These are phyloP conservation scores for Curvularia eragrostidis DNA, from an alignment of 2,329 filamentous ascomycete genomes.

Conservation along the genomic window DNA sequence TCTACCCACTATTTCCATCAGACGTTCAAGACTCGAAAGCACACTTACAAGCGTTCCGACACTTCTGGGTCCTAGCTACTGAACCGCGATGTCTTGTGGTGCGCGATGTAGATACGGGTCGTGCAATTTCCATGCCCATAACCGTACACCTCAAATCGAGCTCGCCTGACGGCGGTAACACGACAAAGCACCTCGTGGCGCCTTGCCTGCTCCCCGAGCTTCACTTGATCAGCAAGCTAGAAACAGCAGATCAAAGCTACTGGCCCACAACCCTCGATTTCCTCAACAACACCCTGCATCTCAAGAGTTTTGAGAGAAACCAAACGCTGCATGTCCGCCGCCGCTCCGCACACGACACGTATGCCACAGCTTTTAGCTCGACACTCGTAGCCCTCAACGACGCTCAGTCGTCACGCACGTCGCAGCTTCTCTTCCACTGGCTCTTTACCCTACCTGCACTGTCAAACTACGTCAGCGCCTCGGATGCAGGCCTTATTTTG, in stretches of 20 bases:
- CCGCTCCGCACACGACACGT: constrained; percentile 64
- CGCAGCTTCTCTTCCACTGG: constrained; percentile 70
- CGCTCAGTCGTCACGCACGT: constrained; percentile 50
- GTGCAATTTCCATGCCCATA: constrained; percentile 77
- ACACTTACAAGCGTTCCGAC: constrained; percentile 93
- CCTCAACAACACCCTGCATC: constrained; percentile 65
- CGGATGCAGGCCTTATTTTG: constrained; percentile 63
- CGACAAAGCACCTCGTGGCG: constrained; percentile 50
- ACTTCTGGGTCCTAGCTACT: constrained; percentile 94
- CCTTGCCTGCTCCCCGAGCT: constrained; percentile 70
- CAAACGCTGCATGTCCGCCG: constrained; percentile 78
- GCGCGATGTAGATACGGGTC: constrained; percentile 83
- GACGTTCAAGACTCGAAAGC: constrained; percentile 92
- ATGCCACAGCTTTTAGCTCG: constrained; percentile 71
- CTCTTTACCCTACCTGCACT: constrained; percentile 69
- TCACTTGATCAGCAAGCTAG: constrained; percentile 66
- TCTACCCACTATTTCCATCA: constrained; percentile 91
- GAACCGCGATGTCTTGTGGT: constrained; percentile 88
- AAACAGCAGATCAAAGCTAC: constrained; percentile 69
- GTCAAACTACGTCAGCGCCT: constrained; percentile 54
- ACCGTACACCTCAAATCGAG: constrained; percentile 65
- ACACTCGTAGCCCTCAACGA: constrained; percentile 77
- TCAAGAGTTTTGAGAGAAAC: constrained; percentile 68
- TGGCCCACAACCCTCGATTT: constrained; percentile 87
- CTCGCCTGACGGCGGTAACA: constrained; percentile 23